Percentiles rank a stretch among this genome's conserved stretches.
phyloP scores from a whole-genome alignment of 768 basidiomycete genomes.

The Boletales sp. region DNA sequence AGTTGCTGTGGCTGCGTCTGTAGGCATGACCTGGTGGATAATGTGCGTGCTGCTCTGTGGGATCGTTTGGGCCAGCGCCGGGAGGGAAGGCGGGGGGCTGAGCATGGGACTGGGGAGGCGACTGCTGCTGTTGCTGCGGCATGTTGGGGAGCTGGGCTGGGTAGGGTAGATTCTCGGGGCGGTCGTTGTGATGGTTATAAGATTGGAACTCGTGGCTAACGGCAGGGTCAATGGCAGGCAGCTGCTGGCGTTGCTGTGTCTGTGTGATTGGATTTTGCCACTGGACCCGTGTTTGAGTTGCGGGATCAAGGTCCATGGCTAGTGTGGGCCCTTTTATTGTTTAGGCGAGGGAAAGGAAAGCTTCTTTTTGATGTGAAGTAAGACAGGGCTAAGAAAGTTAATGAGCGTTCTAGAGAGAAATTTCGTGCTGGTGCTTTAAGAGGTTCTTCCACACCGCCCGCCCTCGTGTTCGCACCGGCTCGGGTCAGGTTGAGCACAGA shows the following conservation, averaged over 20 bases:
- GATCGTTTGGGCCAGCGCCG: constrained; percentile 33
- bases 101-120: constrained; percentile 17
- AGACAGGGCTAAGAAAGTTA: constrained; percentile 21
- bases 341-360: constrained; percentile 34
- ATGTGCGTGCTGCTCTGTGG: constrained; percentile 31
- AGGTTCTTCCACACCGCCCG: too few relatives aligned
- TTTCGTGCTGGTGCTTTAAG: too few relatives aligned
- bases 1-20: constrained; percentile 30
- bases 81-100: constrained; percentile 36
- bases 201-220: constrained; percentile 32
- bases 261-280: constrained; percentile 32
- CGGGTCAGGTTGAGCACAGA: too few relatives aligned
- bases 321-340: constrained; percentile 28
- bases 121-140: constrained; percentile 29
- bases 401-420: constrained; percentile 29
- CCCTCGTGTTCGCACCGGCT: too few relatives aligned
- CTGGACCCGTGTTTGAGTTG: constrained; percentile 32
- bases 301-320: constrained; percentile 34
- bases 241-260: constrained; percentile 28
- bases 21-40: constrained; percentile 34
- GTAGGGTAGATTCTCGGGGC: constrained; percentile 23
- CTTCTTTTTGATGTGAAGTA: constrained; percentile 34
- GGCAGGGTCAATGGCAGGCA: constrained; percentile 31
- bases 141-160: constrained; percentile 29
- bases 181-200: constrained; percentile 28